Evolutionary conservation across 345 rosid genomes (phyloP).

Genomic region (Citrus unshiu): DNA sequence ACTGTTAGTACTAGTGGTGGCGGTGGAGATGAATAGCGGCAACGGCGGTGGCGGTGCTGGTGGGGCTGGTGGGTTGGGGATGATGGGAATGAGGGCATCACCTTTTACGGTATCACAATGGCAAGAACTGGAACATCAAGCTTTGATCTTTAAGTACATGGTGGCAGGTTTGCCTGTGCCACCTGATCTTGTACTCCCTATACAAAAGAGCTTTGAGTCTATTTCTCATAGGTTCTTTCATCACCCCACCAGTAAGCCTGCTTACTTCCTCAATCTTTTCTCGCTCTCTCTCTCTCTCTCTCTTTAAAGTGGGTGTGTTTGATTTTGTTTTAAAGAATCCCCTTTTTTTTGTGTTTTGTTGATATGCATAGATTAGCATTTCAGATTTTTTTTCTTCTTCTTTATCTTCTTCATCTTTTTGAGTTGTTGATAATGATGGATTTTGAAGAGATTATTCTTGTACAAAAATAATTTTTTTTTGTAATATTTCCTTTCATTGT

Average conservation of each 20-base stretch:
- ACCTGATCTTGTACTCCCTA: slow-evolving; percentile 50
- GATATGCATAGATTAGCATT: not conserved
- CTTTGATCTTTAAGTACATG: slow-evolving; percentile 59
- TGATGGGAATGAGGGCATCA: slow-evolving; percentile 32
- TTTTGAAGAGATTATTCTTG: not conserved
- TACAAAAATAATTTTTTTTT: not conserved
- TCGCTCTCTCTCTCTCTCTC: not conserved
- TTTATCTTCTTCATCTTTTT: not conserved
- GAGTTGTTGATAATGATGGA: not conserved
- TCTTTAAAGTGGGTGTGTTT: not conserved
- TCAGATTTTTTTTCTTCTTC: not conserved
- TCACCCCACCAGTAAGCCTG: slow-evolving; percentile 40
- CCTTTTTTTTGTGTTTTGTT: not conserved
- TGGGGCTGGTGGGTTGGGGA: slow-evolving; percentile 22
- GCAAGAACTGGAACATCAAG: slow-evolving; percentile 63
- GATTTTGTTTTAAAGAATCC: slow-evolving; percentile 14
- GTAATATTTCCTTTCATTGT: no score
- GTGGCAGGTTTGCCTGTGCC: slow-evolving; percentile 58
- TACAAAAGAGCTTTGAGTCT: slow-evolving; percentile 49
- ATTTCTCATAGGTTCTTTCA: slow-evolving; percentile 48
- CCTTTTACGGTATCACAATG: slow-evolving; percentile 56
- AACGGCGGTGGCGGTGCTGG: slow-evolving; percentile 19
- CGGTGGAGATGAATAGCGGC: not conserved
- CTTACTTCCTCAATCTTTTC: not conserved
- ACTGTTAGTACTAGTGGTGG: not conserved